These are phyloP conservation scores for Macrolepiota fuliginosa DNA, from an alignment of 768 basidiomycete genomes.

Conservation along the genomic window DNA sequence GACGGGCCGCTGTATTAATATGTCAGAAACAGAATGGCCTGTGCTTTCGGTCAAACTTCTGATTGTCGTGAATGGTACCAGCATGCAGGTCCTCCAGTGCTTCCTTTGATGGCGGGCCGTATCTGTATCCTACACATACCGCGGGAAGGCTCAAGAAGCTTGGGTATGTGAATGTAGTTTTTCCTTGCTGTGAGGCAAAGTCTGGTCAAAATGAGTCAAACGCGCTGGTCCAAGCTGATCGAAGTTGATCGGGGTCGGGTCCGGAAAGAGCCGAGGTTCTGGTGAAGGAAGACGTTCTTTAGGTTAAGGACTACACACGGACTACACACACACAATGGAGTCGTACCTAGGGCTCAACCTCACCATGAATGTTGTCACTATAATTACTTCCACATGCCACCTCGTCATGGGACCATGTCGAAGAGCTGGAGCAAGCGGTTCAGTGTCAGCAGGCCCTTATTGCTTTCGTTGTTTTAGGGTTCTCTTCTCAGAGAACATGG, in stretches of 20 bases:
- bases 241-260: not conserved
- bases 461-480: not conserved
- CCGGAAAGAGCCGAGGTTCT: not conserved
- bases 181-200: no score
- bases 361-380: not conserved
- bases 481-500: not conserved
- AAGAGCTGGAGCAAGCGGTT: not conserved
- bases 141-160: not conserved
- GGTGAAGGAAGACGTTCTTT: not conserved
- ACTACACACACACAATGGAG: not conserved
- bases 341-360: not conserved
- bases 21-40: no score
- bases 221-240: not conserved
- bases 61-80: no score
- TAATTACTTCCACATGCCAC: not conserved
- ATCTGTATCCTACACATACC: not conserved
- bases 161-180: no score
- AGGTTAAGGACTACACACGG: not conserved
- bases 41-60: no score
- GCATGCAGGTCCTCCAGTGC: not conserved
- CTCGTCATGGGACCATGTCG: slow-evolving; percentile 7
- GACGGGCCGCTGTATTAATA: slow-evolving; percentile 4
- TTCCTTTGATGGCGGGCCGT: not conserved
- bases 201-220: no score
- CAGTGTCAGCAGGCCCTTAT: slow-evolving; percentile 1